Percentiles rank a stretch among this genome's conserved stretches.
phyloP scores from a whole-genome alignment of 225 moss, liverwort and hornwort species.

The Pseudoscleropodium purum region DNA sequence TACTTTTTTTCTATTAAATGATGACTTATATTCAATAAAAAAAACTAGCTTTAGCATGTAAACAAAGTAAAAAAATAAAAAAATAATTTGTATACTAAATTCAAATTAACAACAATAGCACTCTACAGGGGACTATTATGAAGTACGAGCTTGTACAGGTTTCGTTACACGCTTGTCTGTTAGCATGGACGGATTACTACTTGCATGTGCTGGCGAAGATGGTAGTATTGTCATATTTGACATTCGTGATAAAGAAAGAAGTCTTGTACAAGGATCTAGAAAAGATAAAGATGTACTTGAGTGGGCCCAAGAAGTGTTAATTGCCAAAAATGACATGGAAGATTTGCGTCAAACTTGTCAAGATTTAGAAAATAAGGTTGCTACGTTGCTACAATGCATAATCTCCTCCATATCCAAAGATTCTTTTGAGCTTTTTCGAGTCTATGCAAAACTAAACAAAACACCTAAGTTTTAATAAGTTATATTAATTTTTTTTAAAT shows the following conservation, averaged over 20 bases:
- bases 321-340: conserved; percentile 64
- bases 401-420: fast-evolving
- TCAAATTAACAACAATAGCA: no score
- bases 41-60: no score
- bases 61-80: no score
- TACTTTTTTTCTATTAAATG: background rate
- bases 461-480: fast-evolving
- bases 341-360: conserved; percentile 60
- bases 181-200: conserved; percentile 39
- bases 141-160: conserved; percentile 50
- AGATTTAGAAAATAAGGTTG: conserved; percentile 79
- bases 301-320: conserved; percentile 72
- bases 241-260: conserved; percentile 71
- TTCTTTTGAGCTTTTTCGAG: background rate
- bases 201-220: conserved; percentile 71
- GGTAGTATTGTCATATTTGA: conserved; percentile 74
- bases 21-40: background rate
- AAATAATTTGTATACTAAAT: fast-evolving
- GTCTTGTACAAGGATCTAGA: conserved; percentile 16
- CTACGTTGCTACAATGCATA: no score
- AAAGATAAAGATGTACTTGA: conserved; percentile 69
- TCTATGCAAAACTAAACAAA: fast-evolving
- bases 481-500: no score
- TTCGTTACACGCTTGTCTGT: conserved; percentile 39
- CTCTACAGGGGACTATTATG: conserved; percentile 60